Evolutionary conservation across 2,329 filamentous ascomycete species (phyloP).

Genomic region (Aspergillus fijiensis): DNA sequence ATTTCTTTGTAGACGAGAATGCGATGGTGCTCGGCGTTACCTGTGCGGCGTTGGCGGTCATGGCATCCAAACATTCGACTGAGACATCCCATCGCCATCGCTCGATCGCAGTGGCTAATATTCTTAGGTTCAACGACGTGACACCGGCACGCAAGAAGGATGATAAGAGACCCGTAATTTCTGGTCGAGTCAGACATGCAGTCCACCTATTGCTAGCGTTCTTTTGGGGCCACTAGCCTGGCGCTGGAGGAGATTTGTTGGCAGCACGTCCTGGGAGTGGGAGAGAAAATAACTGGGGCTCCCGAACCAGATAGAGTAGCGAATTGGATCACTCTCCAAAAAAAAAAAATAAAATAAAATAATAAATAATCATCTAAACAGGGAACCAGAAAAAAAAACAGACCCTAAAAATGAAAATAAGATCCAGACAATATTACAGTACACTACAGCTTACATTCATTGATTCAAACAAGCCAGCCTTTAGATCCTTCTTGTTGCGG

Average conservation of each 20-base stretch:
- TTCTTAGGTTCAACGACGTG: not conserved
- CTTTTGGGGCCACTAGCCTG: slow-evolving; percentile 1
- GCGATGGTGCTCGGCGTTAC: not conserved
- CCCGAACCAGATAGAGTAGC: not conserved
- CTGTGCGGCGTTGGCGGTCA: not conserved
- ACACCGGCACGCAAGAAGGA: not conserved
- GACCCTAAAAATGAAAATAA: not conserved
- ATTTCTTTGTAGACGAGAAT: not conserved
- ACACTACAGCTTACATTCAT: not conserved
- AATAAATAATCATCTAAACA: not conserved
- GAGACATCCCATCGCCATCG: not conserved
- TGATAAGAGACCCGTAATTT: slow-evolving; percentile 4
- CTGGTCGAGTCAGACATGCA: slow-evolving; percentile 6
- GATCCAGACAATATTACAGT: not conserved
- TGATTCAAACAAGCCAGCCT: not conserved
- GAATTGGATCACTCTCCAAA: not conserved
- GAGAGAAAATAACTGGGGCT: not conserved
- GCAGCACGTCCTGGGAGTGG: not conserved
- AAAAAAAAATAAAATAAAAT: no score
- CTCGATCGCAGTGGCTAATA: not conserved
- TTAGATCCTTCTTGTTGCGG: not conserved
- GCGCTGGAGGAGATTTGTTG: not conserved
- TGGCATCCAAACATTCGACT: not conserved
- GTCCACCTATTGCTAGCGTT: not conserved
- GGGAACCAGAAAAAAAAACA: not conserved